Conservation (phyloP, 1,284 basidiomycete genomes). For the Pholiota adiposa region DNA sequence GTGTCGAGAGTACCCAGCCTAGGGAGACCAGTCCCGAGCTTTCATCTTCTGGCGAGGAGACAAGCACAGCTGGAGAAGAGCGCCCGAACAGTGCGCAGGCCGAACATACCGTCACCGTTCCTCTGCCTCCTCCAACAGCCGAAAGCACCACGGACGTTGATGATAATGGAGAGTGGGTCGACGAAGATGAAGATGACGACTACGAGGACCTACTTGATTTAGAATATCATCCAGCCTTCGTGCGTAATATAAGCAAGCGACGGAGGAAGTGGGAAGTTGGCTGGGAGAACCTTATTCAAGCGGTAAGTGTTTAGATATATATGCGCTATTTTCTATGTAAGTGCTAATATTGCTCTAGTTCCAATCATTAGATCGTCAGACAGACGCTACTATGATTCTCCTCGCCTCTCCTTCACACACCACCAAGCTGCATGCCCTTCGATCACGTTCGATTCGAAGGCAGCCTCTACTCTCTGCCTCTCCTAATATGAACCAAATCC, state of each 20-base stretch:
- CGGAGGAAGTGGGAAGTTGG: conserved; percentile 71
- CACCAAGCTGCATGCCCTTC: conserved; percentile 61
- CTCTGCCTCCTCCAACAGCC: conserved; percentile 20
- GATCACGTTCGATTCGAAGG: conserved; percentile 70
- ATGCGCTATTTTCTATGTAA: neutral
- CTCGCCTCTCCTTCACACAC: conserved; percentile 75
- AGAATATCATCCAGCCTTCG: conserved; percentile 75
- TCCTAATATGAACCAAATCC: conserved; percentile 52
- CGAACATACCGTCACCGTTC: neutral
- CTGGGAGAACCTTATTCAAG: conserved; percentile 74
- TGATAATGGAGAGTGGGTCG: conserved; percentile 69
- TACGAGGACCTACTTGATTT: conserved; percentile 73
- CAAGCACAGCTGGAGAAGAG: conserved; percentile 44
- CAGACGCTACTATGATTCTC: conserved; percentile 74
- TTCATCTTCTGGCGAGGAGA: conserved; percentile 54
- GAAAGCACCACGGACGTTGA: conserved; percentile 36
- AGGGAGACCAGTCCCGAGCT: conserved; percentile 78
- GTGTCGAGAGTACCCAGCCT: conserved; percentile 81
- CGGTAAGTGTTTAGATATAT: conserved; percentile 46
- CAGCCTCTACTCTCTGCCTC: conserved; percentile 50
- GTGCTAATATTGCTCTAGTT: conserved; percentile 48
- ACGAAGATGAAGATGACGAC: conserved; percentile 71
- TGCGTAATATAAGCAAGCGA: conserved; percentile 67
- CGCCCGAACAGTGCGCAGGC: conserved; percentile 16
- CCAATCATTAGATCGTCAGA: conserved; percentile 77